Base-by-base conservation (phyloP, 148 eudicot genomes). In the Rhododendron kiyosumense region DNA sequence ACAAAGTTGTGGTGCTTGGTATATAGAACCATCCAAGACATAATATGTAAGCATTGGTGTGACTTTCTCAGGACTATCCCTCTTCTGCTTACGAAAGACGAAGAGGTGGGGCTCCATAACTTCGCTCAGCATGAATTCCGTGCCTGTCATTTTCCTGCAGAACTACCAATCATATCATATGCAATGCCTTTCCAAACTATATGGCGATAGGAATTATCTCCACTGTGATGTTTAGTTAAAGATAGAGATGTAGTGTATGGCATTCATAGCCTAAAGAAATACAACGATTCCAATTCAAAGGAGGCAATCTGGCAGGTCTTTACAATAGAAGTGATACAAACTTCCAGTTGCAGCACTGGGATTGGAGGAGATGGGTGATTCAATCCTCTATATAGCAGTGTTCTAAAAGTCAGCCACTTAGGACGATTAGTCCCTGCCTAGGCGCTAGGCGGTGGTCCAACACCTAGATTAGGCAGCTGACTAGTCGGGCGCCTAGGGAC, bases 1-100 rank as follows among this genome's bases (percentile, higher is more conserved):
- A 87, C 93, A 92, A 82, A 95, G 98, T 88, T 97, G 99, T 6
- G 99, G 99, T 18, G 99, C 99, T 92, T 97, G 98, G 88, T 97
- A 97, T 88, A 95, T 92, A 46, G 98, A 97, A 71, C 99, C 99
- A 91, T 97, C 98, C 89, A 97, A 90, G 48, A 96, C 88, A 83
- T 96, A 96, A 86, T 95, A 96, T 54, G 99, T 96, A 65, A 95
- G 90, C 97, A 94, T 95, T 69, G 96, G 95, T 3, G 94, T 97
- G 79, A 91, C 94, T 83, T 97, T 97, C 90, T 97, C 99, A 73
- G 99, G 96, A 83, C 94, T 87, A 87, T 97, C 99, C 92, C 99
- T 92, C 91, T 95, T 95, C 86, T 96, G 99, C 90, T 95, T 94
- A 26, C 94, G 96, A 65, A 96, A 89, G 84, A 94, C 98, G 89